Evolutionary conservation across 2,329 filamentous ascomycete species (phyloP), one percentile per base, ranked within the genome.

Genomic region (Beauveria medogensis): DNA sequence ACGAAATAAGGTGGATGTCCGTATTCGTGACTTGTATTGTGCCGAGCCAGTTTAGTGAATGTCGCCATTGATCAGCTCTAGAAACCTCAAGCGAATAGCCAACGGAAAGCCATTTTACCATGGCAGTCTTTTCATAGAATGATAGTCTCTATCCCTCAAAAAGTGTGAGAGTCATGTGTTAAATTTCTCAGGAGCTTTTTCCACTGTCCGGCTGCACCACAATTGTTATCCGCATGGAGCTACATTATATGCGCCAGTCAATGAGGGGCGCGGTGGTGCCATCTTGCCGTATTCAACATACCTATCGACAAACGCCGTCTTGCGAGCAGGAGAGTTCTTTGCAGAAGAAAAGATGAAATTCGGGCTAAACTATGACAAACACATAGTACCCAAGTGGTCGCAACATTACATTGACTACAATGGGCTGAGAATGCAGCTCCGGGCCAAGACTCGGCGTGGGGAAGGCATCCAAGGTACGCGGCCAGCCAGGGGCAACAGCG

Each of bases 381-480:
- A 64, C 50, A 63, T 67, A 24, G 59, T 70, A 5, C 65, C 69
- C 4, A 68, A 70, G 59, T 73, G 69, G 70, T 62, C 62, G 3
- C 40, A 64, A 12, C 55, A 63, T 22, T 72, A 72, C 60, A 58
- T 70, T 24, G 65, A 69, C 51, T 72, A 73, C 57, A 64, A 67
- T 47, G 59, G 53, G 24, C 54, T 73, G 26, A 70, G 72, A 22
- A 41, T 46, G 48, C 57, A 53, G 50, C 48, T 53, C 2, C 50
- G 50, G 7, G 48, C 41, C 14, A 53, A 46, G 24, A 57, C 50
- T 12, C 34, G 51, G 34, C n/a, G 22, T 7, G 20, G 55, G 14
- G 55, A 50, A 28, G 34, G 55, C 37, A 37, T 43, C 24, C 1
- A 51, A 26, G 55, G 55, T 58, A 28, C 30, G 46, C 30, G 14